Evolutionary conservation across 345 rosid genomes (phyloP), one percentile per base, ranked within the genome.

Genomic region (Bruguiera sexangula): DNA sequence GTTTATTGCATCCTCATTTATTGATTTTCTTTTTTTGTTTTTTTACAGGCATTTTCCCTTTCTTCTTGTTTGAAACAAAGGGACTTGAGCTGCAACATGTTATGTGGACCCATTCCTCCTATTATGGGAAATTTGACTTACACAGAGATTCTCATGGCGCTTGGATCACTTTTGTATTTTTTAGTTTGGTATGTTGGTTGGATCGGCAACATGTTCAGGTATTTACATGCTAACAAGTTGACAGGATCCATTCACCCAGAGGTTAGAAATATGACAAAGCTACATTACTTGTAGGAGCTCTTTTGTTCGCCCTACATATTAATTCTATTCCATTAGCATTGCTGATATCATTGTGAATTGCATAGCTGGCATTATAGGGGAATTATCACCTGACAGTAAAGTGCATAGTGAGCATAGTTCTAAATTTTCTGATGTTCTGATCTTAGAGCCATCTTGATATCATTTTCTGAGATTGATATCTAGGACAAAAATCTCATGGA

Each of bases 221-320:
- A 95, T 75, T 81, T 95, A 81, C 92, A 92, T 55, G 79, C 89
- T 31, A 92, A 95, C 83, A 87, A 78, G 83, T 82, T 95, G 74
- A 82, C 87, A 11, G 97, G 96, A 77, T 68, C 83, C 19, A 87
- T 95, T 75, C 99, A 97, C 55, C 92, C 96, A 0, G 96, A 95
- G 86, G 92, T 95, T 19, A 96, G 96, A 73, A 92, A 95, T 79
- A 95, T 95, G 99, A 85, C 96, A 15, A 92, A 85, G 78, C 96
- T 95, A 67, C 96, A 90, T 78, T 92, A 95, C 88, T 73, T 95
- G 99, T 90, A 86, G 3, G 85, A 36, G 11, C 60, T n/a, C 60
- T 63, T 62, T 29, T 39, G 59, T 8, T 37, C 8, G 21, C 67
- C 11, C 50, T 20, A 6, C 11, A 1, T 8, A 10, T 37, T 37